Percentiles rank a stretch among this genome's conserved stretches.
Conservation (phyloP, 169 alveolate species). For the Condylostoma magnum region DNA sequence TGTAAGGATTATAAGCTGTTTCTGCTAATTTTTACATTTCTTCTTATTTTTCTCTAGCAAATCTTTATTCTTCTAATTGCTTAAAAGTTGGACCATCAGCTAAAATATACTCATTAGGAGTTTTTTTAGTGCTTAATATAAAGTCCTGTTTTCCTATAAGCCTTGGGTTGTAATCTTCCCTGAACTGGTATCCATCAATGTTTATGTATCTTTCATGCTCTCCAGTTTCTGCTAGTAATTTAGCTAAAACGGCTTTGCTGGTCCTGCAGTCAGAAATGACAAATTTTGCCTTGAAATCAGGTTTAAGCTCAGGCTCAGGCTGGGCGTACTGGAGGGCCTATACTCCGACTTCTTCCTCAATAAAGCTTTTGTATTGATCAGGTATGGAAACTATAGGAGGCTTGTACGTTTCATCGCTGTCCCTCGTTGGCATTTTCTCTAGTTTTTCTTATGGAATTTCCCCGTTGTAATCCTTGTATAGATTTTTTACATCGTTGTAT, state of each 20-base stretch:
- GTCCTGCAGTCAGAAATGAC: not conserved
- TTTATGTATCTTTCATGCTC: not conserved
- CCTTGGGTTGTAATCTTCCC: constrained; percentile 24
- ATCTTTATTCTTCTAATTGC: not conserved
- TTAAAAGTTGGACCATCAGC: not conserved
- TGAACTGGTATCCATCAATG: not conserved
- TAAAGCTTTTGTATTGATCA: constrained; percentile 12
- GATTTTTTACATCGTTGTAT: constrained; percentile 9
- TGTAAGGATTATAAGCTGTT: not conserved
- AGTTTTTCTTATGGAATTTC: not conserved
- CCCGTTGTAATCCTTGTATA: not conserved
- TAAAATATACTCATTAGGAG: not conserved
- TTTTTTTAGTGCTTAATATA: constrained; percentile 14
- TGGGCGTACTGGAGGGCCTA: not conserved
- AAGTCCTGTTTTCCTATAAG: constrained; percentile 3
- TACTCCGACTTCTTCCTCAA: constrained; percentile 21
- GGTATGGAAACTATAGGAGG: constrained; percentile 15
- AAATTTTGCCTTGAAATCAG: constrained; percentile 1
- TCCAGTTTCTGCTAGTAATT: not conserved
- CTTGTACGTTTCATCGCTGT: constrained; percentile 1
- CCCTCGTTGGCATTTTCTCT: constrained; percentile 5
- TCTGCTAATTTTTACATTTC: not conserved
- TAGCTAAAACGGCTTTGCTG: constrained; percentile 7
- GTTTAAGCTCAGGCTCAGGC: not conserved
- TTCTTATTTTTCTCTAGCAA: not conserved